A percentile compares a stretch with the other conserved stretches of the same genome.
These are phyloP conservation scores for Chaetomiaceae sp. DNA, from an alignment of 2,329 filamentous ascomycete genomes.

Conservation along the genomic window DNA sequence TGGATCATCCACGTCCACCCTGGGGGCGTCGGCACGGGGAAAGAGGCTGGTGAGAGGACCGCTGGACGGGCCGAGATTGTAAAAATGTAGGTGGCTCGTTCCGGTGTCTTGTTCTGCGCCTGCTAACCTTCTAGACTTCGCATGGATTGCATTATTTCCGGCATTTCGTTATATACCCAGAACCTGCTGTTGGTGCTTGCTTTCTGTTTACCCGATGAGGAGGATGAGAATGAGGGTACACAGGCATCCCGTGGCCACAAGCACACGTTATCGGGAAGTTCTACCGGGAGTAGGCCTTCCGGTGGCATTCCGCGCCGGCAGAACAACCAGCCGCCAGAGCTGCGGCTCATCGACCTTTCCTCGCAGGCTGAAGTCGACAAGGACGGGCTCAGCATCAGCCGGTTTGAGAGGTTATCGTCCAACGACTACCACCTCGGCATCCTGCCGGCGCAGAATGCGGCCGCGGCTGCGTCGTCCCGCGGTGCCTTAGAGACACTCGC, in stretches of 20 bases:
- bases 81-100: slow-evolving; percentile 66
- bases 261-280: slow-evolving; percentile 42
- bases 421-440: slow-evolving; percentile 90
- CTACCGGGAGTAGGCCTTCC: slow-evolving; percentile 53
- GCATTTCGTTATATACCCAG: slow-evolving; percentile 92
- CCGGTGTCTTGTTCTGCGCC: background rate
- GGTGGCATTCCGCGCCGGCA: slow-evolving; percentile 66
- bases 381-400: slow-evolving; percentile 78
- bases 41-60: slow-evolving; percentile 63
- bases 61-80: slow-evolving; percentile 83
- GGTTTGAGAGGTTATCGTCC: slow-evolving; percentile 79
- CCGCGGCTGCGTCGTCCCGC: slow-evolving; percentile 58
- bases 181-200: slow-evolving; percentile 87
- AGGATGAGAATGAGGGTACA: slow-evolving; percentile 48
- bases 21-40: slow-evolving; percentile 62
- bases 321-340: slow-evolving; percentile 79
- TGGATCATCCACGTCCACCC: slow-evolving; percentile 93
- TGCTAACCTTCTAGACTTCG: slow-evolving; percentile 59
- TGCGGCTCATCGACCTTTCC: slow-evolving; percentile 83
- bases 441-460: slow-evolving; percentile 67
- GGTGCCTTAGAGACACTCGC: slow-evolving; percentile 75
- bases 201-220: slow-evolving; percentile 72
- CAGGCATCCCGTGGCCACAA: slow-evolving; percentile 37
- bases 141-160: slow-evolving; percentile 97
- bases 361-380: slow-evolving; percentile 85